Evolutionary conservation across 306 rosid species (phyloP).

Genomic region (Lotus japonicus): DNA sequence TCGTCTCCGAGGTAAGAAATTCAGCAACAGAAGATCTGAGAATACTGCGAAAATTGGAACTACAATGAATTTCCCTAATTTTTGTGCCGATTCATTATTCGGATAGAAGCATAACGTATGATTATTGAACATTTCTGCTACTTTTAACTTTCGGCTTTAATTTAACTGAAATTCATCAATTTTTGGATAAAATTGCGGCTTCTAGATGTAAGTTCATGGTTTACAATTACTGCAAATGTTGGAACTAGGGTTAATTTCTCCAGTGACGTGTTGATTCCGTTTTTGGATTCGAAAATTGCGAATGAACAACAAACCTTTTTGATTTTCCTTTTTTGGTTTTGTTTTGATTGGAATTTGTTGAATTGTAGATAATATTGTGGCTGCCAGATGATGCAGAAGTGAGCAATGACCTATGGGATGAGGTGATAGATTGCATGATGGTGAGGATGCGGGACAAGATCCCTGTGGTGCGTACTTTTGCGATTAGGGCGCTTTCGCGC

Average conservation of each 20-base stretch:
- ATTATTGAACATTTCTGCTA: no score
- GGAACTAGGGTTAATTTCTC: neutral
- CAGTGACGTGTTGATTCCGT: neutral
- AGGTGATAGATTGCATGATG: constrained; percentile 80
- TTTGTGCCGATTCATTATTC: no score
- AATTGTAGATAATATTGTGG: constrained; percentile 74
- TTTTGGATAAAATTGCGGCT: no score
- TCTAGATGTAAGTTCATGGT: neutral
- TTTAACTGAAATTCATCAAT: no score
- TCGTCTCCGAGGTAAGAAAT: constrained; percentile 67
- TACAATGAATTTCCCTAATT: no score
- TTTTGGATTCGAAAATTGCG: neutral
- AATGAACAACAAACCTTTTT: neutral
- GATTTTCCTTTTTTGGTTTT: neutral
- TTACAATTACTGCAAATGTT: neutral
- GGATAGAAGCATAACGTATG: no score
- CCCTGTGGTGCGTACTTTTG: constrained; percentile 67
- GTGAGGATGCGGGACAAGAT: constrained; percentile 64
- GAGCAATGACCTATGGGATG: constrained; percentile 81
- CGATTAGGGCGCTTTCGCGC: constrained; percentile 92
- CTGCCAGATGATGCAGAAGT: constrained; percentile 94
- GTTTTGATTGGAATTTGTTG: neutral
- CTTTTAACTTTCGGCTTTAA: no score
- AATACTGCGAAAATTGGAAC: no score
- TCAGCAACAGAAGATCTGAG: neutral